Evolutionary conservation across 495 filamentous ascomycete species (phyloP), one percentile per base, ranked within the genome.

Genomic region (Cetradonia linearis): DNA sequence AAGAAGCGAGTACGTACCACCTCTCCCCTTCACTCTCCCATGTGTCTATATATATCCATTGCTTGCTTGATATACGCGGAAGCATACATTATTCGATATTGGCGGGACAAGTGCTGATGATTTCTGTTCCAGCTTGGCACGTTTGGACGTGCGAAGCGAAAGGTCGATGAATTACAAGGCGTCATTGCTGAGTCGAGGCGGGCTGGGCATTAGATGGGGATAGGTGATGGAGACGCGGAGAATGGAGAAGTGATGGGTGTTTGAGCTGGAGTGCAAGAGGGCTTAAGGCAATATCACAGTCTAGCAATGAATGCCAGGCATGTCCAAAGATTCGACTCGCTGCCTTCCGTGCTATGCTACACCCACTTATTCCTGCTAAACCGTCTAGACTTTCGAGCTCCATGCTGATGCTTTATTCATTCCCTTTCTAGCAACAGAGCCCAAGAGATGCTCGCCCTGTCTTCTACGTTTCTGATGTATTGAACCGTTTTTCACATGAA

Each of bases 131-230:
- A 88, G 83, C 91, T 98, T 80, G 93, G 93, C 70, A 96, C 93
- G 68, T 97, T 95, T 77, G 85, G 84, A 69, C 91, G 93, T 71
- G 93, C 91, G 67, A 98, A 98, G 92, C 82, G 82, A 71, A 97
- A 97, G 90, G 93, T 96, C 65, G 93, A 98, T 73, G 91, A 96
- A 80, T 88, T 98, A 78, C 86, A 89, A 78, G 84, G 87, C 69
- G 87, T 97, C 74, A 97, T 97, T 76, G 91, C 91, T 68, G 93
- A 98, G 83, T 85, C 89, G 67, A 88, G 93, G 71, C 82, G 93
- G 70, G 78, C 81, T 27, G 84, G 72, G 70, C 88, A 91, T 82
- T 91, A 88, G 83, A 78, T 67, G 28, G 23, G 10, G 11, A 30
- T 8, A 18, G 23, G 36, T 14, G 54, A 11, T 36, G n/a, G 30